Evolutionary conservation across 495 filamentous ascomycete genomes (phyloP).

Genomic region (Mytilinidion resinicola): DNA sequence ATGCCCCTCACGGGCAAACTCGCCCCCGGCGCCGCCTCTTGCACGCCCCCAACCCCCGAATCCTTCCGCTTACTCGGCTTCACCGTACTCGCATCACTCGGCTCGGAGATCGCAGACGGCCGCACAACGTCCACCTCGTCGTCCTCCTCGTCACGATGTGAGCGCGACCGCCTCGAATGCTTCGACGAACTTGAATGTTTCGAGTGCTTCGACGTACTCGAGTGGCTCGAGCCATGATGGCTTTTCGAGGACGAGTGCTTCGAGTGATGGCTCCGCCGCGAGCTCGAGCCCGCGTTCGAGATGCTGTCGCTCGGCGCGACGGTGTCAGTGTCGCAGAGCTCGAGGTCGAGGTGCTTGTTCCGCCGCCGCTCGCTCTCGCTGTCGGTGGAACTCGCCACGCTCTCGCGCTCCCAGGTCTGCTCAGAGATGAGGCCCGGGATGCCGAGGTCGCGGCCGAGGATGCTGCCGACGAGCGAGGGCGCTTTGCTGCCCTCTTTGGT

Average conservation of each 20-base stretch:
- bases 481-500: constrained; percentile 2
- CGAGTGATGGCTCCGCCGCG: constrained; percentile 7
- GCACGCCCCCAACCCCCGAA: constrained; percentile 2
- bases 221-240: constrained; percentile 1
- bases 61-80: constrained; percentile 25
- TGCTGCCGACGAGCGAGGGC: constrained; percentile 16
- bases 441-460: constrained; percentile 14
- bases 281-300: constrained; percentile 28
- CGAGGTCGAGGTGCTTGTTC: constrained; percentile 10
- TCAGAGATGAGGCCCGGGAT: no score
- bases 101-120: constrained; percentile 20
- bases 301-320: constrained; percentile 37
- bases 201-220: not conserved
- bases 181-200: constrained; percentile 13
- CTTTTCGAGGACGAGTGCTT: not conserved
- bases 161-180: constrained; percentile 10
- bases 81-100: constrained; percentile 28
- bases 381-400: not conserved
- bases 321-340: constrained; percentile 28
- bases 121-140: not conserved
- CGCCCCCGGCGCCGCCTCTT: constrained; percentile 11
- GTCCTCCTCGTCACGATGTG: not conserved
- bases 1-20: constrained; percentile 28
- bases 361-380: constrained; percentile 6
- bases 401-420: no score